phyloP scores from a whole-genome alignment of 1,139 yeast species.

The Hemisphaericaspora subhashii region DNA sequence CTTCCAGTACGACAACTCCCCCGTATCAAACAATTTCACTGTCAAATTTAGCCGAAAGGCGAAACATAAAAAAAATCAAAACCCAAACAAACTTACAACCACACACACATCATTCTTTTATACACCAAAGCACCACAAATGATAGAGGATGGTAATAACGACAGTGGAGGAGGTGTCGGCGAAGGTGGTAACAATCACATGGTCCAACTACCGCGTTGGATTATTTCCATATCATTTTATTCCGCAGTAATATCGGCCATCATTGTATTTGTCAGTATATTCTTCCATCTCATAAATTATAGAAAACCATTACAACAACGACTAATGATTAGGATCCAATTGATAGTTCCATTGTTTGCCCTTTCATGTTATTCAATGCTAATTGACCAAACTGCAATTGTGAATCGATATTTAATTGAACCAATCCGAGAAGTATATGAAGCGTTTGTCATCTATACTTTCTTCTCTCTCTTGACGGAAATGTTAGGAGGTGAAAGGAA shows the following conservation, averaged over 20 bases:
- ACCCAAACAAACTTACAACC: background rate
- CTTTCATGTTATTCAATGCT: constrained; percentile 55
- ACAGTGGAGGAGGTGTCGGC: background rate
- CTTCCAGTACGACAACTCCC: no score
- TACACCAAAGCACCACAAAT: background rate
- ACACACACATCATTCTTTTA: background rate
- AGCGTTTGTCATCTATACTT: constrained; percentile 93
- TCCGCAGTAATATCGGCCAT: constrained; percentile 33
- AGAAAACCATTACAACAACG: constrained; percentile 89
- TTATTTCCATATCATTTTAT: constrained; percentile 32
- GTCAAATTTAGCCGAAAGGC: no score
- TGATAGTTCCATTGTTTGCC: constrained; percentile 63
- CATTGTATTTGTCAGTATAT: constrained; percentile 32
- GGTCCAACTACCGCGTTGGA: constrained; percentile 33
- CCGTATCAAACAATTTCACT: no score
- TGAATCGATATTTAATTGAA: constrained; percentile 54
- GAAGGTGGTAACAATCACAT: constrained; percentile 2
- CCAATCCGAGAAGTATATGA: constrained; percentile 90
- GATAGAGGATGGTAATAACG: background rate
- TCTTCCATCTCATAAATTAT: constrained; percentile 56
- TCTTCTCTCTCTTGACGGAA: constrained; percentile 77
- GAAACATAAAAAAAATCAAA: background rate
- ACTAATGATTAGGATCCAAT: constrained; percentile 74
- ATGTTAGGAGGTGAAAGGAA: constrained; percentile 90
- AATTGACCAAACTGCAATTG: constrained; percentile 35